Evolutionary conservation across 352 stramenopile genomes (phyloP).

Genomic region (Globisporangium orthogonon): DNA sequence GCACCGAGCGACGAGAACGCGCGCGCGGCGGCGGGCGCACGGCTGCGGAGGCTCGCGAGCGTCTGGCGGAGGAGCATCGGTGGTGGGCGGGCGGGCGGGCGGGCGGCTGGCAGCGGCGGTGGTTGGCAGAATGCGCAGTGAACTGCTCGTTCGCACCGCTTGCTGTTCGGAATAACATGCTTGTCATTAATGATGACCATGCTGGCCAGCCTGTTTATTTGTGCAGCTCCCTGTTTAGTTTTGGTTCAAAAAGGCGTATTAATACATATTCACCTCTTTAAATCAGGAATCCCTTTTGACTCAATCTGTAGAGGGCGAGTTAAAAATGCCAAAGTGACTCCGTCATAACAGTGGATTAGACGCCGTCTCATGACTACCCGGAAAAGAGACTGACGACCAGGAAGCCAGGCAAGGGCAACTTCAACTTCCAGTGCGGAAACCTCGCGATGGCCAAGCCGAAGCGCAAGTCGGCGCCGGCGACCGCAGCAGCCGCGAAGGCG

Average conservation of each 20-base stretch:
- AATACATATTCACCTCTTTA: background rate
- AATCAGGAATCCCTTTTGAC: too few relatives aligned
- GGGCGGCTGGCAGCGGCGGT: background rate
- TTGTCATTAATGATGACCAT: too few relatives aligned
- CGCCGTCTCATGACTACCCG: background rate
- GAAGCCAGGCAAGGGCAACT: background rate
- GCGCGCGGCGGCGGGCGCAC: slow-evolving; percentile 3
- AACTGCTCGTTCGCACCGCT: background rate
- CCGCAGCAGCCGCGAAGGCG: slow-evolving; percentile 6
- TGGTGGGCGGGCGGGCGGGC: background rate
- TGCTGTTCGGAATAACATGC: too few relatives aligned
- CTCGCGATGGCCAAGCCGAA: background rate
- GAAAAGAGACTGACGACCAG: background rate
- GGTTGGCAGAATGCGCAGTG: background rate
- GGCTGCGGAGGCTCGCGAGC: slow-evolving; percentile 9
- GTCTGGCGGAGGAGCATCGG: slow-evolving; percentile 13
- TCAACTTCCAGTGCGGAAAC: slow-evolving; percentile 1
- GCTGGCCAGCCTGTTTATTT: background rate
- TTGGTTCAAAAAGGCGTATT: too few relatives aligned
- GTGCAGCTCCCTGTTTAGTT: too few relatives aligned
- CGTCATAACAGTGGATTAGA: slow-evolving; percentile 16
- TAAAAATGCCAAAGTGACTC: background rate
- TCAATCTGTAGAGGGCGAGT: too few relatives aligned
- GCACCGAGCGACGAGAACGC: slow-evolving; percentile 32
- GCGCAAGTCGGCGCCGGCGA: background rate